phyloP scores from a whole-genome alignment of 306 rosid species.

The Morella rubra region DNA sequence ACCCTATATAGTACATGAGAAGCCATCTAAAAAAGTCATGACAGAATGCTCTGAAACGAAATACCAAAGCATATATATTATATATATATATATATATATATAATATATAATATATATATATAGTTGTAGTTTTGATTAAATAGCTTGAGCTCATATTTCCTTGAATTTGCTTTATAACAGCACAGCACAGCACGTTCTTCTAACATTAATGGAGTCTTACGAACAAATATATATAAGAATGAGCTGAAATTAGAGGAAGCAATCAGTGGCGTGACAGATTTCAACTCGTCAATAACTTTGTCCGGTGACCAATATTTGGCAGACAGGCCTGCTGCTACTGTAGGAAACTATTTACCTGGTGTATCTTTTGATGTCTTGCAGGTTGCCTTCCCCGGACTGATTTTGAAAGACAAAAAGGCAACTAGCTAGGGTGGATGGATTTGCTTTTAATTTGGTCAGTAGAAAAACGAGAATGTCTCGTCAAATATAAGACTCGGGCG shows the following conservation, averaged over 20 bases:
- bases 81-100: too few species aligned
- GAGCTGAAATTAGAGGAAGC: too few species aligned
- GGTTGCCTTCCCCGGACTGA: not conserved
- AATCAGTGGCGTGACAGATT: too few species aligned
- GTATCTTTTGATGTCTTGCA: not conserved
- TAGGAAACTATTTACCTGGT: not conserved
- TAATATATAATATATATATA: too few species aligned
- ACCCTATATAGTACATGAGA: too few species aligned
- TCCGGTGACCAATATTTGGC: not conserved
- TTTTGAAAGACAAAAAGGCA: not conserved
- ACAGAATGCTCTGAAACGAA: too few species aligned
- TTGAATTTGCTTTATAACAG: not conserved
- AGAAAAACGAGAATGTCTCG: not conserved
- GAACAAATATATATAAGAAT: too few species aligned
- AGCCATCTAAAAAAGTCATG: too few species aligned
- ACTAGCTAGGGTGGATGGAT: not conserved
- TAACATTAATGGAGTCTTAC: not conserved
- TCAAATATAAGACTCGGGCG: not conserved
- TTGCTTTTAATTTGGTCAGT: not conserved
- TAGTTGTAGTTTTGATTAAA: not conserved
- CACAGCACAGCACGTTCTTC: not conserved
- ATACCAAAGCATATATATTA: too few species aligned
- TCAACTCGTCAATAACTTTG: not conserved
- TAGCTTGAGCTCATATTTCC: not conserved
- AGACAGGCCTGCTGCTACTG: not conserved